Base-by-base conservation (phyloP, 352 stramenopile genomes). In the Elongisporangium undulatum region DNA sequence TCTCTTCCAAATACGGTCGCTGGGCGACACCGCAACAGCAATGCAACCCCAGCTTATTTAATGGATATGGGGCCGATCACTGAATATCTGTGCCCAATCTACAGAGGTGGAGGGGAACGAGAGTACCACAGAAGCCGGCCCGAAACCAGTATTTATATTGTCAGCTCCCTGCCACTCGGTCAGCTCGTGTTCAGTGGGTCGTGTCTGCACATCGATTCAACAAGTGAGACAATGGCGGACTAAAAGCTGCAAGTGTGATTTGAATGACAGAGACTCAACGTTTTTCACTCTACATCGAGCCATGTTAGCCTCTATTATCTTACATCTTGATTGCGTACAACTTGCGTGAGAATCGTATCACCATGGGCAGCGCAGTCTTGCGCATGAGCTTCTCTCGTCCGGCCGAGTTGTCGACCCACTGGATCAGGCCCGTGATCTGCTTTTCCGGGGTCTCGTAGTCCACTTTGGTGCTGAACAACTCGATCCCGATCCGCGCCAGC, bases 331-430 rank as follows among this genome's bases (percentile, higher is more conserved):
- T 53, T 7, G 69, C 60, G 59, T 93, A 93, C 3, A 93, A 68
- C 59, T 87, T 87, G 21, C 77, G 65, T 3, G 79, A 87, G 26
- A 93, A 93, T 20, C 79, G 79, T 61, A 93, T 90, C 15, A 88
- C 84, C 16, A 90, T 50, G 12, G 81, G 82, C 12, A 88, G 68
- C 20, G 69, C 76, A 17, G 79, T 63, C 48, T 90, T 90, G 22
- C 79, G 71, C 66, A 84, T 70, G 48, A 93, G 77, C 55, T 90
- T 90, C 22, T 89, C 80, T 0, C 84, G 74, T 2, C 82, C 84
- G 22, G 62, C 58, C 4, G 78, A 90, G 63, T 90, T 91, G 57
- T 93, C 84, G 15, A 90, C 53, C 82, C 84, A 93, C 58, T 93
- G 84, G 7, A 93, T 66, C 49, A 93, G 53, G 0, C 70, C 84